Conservation (phyloP, 192 early-diverging fungal species). For the Backusella macrospora region DNA sequence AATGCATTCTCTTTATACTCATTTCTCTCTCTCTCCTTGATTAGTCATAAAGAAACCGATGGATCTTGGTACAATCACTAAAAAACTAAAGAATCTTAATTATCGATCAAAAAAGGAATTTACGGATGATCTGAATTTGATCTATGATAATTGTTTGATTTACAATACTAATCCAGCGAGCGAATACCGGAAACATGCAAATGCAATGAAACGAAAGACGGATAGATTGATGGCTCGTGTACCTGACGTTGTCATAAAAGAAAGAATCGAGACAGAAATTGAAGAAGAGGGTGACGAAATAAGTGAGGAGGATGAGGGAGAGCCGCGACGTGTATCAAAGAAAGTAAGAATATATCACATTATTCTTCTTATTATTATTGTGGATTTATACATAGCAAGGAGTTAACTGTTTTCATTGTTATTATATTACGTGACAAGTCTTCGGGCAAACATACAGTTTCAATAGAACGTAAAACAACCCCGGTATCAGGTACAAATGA, state of each 20-base stretch:
- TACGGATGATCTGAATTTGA: slow-evolving; percentile 80
- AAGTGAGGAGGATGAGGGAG: slow-evolving; percentile 41
- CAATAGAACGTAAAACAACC: slow-evolving; percentile 1
- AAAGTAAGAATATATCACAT: neutral
- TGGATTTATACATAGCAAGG: too few relatives aligned
- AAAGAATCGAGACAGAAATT: slow-evolving; percentile 50
- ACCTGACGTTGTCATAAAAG: slow-evolving; percentile 72
- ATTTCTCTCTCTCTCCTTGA: neutral
- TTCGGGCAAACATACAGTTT: neutral
- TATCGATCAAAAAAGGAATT: slow-evolving; percentile 90
- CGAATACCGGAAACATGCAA: slow-evolving; percentile 82
- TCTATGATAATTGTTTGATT: slow-evolving; percentile 87
- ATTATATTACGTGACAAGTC: neutral
- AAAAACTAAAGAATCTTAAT: slow-evolving; percentile 75
- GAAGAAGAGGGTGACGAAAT: slow-evolving; percentile 64
- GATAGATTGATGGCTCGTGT: slow-evolving; percentile 74
- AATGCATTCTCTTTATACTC: neutral
- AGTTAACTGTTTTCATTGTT: neutral
- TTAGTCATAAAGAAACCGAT: slow-evolving; percentile 90
- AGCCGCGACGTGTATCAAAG: neutral
- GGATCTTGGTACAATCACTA: slow-evolving; percentile 89
- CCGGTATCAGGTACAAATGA: neutral
- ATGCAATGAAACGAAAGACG: slow-evolving; percentile 75
- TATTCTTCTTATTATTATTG: too few relatives aligned
- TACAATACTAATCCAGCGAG: slow-evolving; percentile 89